Base-by-base conservation (phyloP, 2,329 filamentous ascomycete genomes). In the Rhinocladiella mackenziei region DNA sequence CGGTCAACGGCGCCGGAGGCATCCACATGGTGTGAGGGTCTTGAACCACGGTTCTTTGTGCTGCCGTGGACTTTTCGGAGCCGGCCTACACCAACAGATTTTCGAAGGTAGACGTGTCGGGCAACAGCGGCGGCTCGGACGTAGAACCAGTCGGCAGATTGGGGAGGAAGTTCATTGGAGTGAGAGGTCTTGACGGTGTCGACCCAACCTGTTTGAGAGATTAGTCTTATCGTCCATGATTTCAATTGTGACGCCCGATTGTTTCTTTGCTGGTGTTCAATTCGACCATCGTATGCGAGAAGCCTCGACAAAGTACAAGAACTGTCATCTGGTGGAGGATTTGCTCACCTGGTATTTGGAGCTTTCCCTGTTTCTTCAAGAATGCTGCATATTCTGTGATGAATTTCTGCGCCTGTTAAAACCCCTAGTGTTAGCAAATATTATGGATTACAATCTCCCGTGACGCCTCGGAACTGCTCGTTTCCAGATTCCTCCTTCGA, bases 161-260 rank as follows among this genome's bases (percentile, higher is more conserved):
- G 89, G 66, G 91, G 92, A 66, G 91, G 91, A 63, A 98, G 86
- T 80, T 98, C 92, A 76, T 95, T 95, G 71, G 86, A 85, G 69
- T 84, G 80, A 65, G 88, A 91, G 62, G 91, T 96, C 86, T 98
- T 98, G 77, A 97, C 92, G 67, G 91, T 96, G 72, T 98, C 92
- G 72, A 96, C 91, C 91, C 91, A 97, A 78, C 88, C 89, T 94
- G 43, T 43, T 32, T 13, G 9, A 20, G 11, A 6, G 11, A 29
- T 54, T 30, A 56, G 54, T 41, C 8, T 17, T 22, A 7, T 20
- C 10, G 8, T 23, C 34, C 25, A 2, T n/a, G 10, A 28, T 28
- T 23, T 33, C n/a, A n/a, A n/a, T n/a, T n/a, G n/a, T n/a, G n/a
- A n/a, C n/a, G n/a, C n/a, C n/a, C n/a, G n/a, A n/a, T n/a, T n/a